phyloP scores from a whole-genome alignment of 2,329 filamentous ascomycete genomes.

The Fusarium chuoi region DNA sequence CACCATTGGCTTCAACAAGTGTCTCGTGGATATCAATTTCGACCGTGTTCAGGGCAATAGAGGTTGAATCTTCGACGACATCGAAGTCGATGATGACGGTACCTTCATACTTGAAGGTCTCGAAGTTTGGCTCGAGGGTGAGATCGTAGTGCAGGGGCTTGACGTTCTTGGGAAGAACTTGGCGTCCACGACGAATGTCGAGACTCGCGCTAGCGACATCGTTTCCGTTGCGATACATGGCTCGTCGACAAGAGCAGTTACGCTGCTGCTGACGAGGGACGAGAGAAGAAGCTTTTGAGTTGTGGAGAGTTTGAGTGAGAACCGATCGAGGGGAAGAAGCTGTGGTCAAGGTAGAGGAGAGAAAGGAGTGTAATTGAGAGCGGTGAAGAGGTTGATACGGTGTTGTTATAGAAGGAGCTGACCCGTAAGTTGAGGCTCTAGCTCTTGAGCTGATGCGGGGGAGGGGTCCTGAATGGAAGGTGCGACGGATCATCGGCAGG shows the following conservation, averaged over 20 bases:
- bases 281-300: conserved; percentile 13
- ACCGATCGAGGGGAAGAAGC: neutral
- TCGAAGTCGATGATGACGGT: conserved; percentile 88
- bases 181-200: conserved; percentile 60
- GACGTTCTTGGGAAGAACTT: conserved; percentile 91
- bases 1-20: conserved; percentile 56
- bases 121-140: conserved; percentile 89
- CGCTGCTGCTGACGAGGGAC: conserved; percentile 37
- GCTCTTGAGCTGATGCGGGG: conserved; percentile 38
- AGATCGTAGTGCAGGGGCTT: conserved; percentile 92
- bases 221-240: conserved; percentile 44
- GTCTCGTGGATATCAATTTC: conserved; percentile 85
- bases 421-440: conserved; percentile 30
- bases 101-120: conserved; percentile 87
- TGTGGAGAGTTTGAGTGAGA: neutral
- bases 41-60: conserved; percentile 86
- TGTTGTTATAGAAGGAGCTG: conserved; percentile 14
- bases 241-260: conserved; percentile 45
- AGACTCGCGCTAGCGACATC: conserved; percentile 40
- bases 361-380: conserved; percentile 1
- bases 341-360: conserved; percentile 8
- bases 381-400: neutral
- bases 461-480: conserved; percentile 41
- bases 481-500: conserved; percentile 37
- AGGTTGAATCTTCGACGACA: conserved; percentile 83